phyloP scores from a whole-genome alignment of 2,329 filamentous ascomycete species.

The Calonectria hawksworthii region DNA sequence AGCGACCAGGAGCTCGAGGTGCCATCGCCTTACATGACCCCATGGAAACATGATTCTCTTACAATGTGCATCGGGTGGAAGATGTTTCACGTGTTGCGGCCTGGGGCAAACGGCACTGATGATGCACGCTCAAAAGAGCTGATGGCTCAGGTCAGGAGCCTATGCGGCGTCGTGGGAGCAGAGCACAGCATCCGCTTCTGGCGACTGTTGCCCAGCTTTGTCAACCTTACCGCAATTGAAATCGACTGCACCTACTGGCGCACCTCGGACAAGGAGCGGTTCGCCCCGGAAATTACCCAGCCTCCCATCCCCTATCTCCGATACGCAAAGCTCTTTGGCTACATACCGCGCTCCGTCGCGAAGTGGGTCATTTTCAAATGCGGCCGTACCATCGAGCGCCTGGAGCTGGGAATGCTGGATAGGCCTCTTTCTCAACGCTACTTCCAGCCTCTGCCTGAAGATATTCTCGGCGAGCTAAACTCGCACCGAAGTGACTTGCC shows the following conservation, averaged over 20 bases:
- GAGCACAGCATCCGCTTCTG: neutral
- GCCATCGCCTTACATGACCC: neutral
- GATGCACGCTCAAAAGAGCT: neutral
- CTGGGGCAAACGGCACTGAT: too few species aligned
- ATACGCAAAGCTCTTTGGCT: constrained; percentile 30
- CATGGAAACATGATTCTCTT: neutral
- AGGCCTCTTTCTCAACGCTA: neutral
- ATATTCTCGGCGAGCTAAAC: neutral
- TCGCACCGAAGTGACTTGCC: neutral
- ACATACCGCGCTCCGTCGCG: constrained; percentile 23
- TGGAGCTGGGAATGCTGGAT: constrained; percentile 36
- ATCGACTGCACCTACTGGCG: neutral
- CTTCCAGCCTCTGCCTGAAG: neutral
- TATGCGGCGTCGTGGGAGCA: neutral
- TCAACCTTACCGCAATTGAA: neutral
- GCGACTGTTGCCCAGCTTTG: neutral
- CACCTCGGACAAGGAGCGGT: neutral
- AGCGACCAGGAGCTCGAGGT: neutral
- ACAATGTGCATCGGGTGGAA: neutral
- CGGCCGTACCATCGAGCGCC: constrained; percentile 12
- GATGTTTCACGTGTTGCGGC: neutral
- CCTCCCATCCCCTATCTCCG: neutral
- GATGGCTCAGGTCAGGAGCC: neutral
- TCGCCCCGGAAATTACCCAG: neutral
- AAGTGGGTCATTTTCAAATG: constrained; percentile 25